Evolutionary conservation across 1,284 basidiomycete genomes (phyloP).

Genomic region (Porogramme epimiltina): DNA sequence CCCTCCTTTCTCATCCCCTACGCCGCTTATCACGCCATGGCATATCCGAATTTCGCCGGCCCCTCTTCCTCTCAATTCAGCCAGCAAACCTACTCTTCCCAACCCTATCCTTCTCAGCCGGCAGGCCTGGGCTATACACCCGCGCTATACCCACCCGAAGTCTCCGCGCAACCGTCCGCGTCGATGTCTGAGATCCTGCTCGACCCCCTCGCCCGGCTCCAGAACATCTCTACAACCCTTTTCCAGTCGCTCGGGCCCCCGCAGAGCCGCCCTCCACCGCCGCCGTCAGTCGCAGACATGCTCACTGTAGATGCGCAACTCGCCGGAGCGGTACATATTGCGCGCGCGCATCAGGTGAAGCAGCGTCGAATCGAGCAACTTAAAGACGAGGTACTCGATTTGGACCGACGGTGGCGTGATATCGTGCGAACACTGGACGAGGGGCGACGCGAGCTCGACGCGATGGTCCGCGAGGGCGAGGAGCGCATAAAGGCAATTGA

Average conservation of each 20-base stretch:
- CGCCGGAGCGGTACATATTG: constrained; percentile 62
- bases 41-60: neutral
- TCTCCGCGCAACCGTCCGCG: constrained; percentile 4
- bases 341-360: constrained; percentile 71
- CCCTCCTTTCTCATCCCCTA: too few relatives aligned
- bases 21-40: neutral
- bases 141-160: neutral
- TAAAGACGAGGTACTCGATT: constrained; percentile 64
- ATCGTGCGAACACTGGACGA: constrained; percentile 63
- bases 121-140: neutral
- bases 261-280: constrained; percentile 58
- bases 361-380: constrained; percentile 72
- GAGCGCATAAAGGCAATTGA: constrained; percentile 68
- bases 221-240: constrained; percentile 65
- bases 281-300: constrained; percentile 65
- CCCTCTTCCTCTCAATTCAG: neutral
- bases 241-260: constrained; percentile 72
- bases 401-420: constrained; percentile 67
- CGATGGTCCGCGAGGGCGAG: constrained; percentile 70
- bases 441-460: constrained; percentile 67
- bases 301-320: constrained; percentile 61
- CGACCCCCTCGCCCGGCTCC: constrained; percentile 62
- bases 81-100: neutral
- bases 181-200: constrained; percentile 54
- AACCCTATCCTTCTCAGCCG: constrained; percentile 1